Evolutionary conservation across 148 eudicot genomes (phyloP).

Genomic region (Gaultheria prostrata): DNA sequence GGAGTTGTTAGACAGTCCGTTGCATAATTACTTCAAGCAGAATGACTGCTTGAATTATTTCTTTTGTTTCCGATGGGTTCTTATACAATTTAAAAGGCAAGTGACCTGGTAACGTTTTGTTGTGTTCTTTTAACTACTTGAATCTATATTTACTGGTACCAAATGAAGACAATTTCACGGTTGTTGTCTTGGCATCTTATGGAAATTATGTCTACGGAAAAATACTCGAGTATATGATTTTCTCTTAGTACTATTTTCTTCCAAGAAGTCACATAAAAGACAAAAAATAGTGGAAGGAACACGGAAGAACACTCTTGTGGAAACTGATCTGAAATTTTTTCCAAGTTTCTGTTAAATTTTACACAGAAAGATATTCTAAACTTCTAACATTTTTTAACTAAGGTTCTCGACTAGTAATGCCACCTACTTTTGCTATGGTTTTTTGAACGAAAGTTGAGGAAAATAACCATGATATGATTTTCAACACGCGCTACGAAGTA

Average conservation of each 20-base stretch:
- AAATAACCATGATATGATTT: neutral
- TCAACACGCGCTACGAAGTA: neutral
- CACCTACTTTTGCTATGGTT: neutral
- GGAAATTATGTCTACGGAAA: neutral
- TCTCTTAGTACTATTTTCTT: neutral
- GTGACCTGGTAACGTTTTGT: slow-evolving; percentile 19
- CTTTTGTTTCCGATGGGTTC: slow-evolving; percentile 98
- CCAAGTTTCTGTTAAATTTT: neutral
- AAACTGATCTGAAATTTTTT: neutral
- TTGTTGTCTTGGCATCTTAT: neutral
- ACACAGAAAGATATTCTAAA: neutral
- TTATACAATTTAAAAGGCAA: slow-evolving; percentile 92
- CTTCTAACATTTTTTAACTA: neutral
- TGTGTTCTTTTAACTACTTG: slow-evolving; percentile 8
- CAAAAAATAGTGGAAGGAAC: neutral
- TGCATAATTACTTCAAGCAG: slow-evolving; percentile 82
- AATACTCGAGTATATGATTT: neutral
- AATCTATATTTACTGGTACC: neutral
- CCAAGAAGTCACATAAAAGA: neutral
- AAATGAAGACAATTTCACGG: neutral
- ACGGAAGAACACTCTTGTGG: neutral
- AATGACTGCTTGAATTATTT: slow-evolving; percentile 91
- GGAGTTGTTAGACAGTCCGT: slow-evolving; percentile 74
- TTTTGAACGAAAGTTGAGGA: neutral
- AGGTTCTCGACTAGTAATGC: neutral